Conservation (phyloP, 164 flowering plant species). For the Paratinospora sagittata region DNA sequence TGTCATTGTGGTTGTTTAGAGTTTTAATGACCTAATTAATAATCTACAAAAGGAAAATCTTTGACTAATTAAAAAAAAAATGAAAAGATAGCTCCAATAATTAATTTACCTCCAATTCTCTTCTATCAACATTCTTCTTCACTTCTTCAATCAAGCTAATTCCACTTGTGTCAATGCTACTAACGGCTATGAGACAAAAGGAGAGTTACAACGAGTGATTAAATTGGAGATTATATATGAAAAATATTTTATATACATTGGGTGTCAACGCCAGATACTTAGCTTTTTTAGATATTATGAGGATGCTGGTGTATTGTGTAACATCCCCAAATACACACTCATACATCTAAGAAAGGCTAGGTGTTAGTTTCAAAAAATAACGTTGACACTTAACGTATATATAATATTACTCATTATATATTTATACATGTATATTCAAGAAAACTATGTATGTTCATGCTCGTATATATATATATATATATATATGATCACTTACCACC, state of each 20-base stretch:
- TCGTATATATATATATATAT: background rate
- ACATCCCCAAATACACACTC: too few relatives aligned
- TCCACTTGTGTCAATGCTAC: conserved; percentile 81
- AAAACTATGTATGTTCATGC: background rate
- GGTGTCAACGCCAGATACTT: too few relatives aligned
- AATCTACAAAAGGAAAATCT: background rate
- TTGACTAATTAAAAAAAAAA: background rate
- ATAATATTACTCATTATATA: too few relatives aligned
- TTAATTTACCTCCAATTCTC: conserved; percentile 52
- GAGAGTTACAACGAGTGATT: too few relatives aligned
- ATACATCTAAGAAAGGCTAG: too few relatives aligned
- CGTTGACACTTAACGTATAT: too few relatives aligned
- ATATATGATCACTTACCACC: conserved; percentile 28
- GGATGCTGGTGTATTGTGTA: too few relatives aligned
- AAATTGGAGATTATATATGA: too few relatives aligned
- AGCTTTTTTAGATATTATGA: too few relatives aligned
- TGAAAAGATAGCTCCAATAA: background rate
- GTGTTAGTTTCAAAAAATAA: too few relatives aligned
- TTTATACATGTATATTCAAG: background rate
- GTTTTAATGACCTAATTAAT: background rate
- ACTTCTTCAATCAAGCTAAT: conserved; percentile 68
- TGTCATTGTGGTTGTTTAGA: background rate
- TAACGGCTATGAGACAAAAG: conserved; percentile 49
- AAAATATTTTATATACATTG: too few relatives aligned
- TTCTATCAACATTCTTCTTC: conserved; percentile 44